These are phyloP conservation scores for Tolypocladium cylindrosporum DNA, from an alignment of 2,329 filamentous ascomycete genomes.

Conservation along the genomic window DNA sequence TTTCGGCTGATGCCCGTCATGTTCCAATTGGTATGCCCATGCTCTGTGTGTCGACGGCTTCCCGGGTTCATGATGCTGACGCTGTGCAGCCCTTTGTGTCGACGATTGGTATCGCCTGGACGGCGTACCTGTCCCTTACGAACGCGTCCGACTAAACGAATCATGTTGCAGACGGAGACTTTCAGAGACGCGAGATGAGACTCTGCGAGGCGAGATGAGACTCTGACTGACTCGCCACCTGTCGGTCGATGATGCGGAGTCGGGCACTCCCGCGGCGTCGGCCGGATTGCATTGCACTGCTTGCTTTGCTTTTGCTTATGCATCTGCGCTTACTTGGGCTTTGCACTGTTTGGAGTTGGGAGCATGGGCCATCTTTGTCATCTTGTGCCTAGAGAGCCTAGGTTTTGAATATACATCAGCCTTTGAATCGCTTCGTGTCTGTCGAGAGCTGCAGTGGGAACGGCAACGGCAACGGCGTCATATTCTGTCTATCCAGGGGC, in stretches of 20 bases:
- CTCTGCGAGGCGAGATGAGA: neutral
- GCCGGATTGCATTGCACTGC: neutral
- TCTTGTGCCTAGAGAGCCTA: neutral
- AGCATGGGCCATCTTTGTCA: neutral
- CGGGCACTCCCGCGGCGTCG: neutral
- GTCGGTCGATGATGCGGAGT: neutral
- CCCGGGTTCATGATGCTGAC: constrained; percentile 4
- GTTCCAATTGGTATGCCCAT: constrained; percentile 67
- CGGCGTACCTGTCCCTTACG: constrained; percentile 85
- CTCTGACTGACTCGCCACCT: neutral
- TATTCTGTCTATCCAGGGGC: neutral
- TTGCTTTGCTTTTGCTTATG: neutral
- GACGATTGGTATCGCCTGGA: constrained; percentile 93
- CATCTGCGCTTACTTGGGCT: neutral
- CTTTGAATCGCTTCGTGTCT: neutral
- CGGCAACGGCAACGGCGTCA: neutral
- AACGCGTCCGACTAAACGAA: constrained; percentile 67
- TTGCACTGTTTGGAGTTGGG: constrained; percentile 8
- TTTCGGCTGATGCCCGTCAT: constrained; percentile 92
- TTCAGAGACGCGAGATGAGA: neutral
- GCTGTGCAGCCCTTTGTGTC: constrained; percentile 76
- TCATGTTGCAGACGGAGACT: neutral
- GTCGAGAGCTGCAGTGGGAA: neutral
- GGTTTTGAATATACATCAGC: neutral
- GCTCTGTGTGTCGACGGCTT: too few relatives aligned